Evolutionary conservation across 306 rosid genomes (phyloP), one percentile per base, ranked within the genome.

Genomic region (Bauhinia variegata): DNA sequence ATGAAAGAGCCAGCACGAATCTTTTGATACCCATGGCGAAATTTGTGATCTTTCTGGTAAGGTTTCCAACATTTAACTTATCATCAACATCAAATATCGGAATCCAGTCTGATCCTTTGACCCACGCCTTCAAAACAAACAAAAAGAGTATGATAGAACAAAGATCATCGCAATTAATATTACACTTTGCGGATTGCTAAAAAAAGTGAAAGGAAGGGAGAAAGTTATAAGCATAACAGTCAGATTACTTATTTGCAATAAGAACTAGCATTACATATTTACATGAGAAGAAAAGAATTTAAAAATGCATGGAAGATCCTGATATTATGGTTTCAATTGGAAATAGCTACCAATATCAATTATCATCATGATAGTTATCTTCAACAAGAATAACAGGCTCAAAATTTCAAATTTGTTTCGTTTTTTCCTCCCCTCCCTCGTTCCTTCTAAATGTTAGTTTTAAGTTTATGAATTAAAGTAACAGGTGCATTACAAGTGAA

Each of bases 21-120:
- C 14, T 50, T 68, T 73, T 30, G 33, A 78, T 88, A 88, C 96
- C 98, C 98, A 93, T 93, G 68, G 75, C 75, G 53, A 83, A 93
- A 68, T 76, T 82, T 63, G 82, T 70, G 67, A 90, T 62, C 84
- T 89, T 90, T 78, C 78, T 82, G 68, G 91, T 73, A 77, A 89
- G 64, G 51, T 72, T 80, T 82, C 96, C 90, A 31, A 73, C 72
- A 63, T 93, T 90, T 52, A 89, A 59, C 12, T 33, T 67, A 41
- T 63, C 49, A 60, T 87, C 91, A 23, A 82, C 90, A 57, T 93
- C 87, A 70, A 89, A 89, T 73, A 93, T 78, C 33, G 96, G 97
- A 78, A 89, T 86, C 97, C 97, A 93, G 47, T 88, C 83, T 36
- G 97, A 88, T 60, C 87, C 91, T 82, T 83, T 89, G 65, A 93